Evolutionary conservation across 768 basidiomycete genomes (phyloP), one percentile per base, ranked within the genome.

Genomic region (Rhizopogon vesiculosus): DNA sequence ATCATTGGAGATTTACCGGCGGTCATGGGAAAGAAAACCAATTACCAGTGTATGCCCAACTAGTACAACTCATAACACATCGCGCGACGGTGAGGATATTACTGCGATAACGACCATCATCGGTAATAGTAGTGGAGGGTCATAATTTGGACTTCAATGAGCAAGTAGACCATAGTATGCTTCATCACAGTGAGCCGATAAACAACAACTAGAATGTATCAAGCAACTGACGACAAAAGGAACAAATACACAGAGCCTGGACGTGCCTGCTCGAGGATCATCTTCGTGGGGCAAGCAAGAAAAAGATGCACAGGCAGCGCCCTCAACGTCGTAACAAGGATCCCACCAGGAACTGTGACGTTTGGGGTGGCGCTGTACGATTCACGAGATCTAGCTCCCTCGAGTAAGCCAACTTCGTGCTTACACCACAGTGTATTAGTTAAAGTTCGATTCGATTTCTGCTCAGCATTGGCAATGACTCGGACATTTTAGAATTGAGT

Each of bases 291-390:
- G 61, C 57, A 31, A 70, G 46, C n/a, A 73, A 25, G 12, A 72
- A 46, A n/a, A 68, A 29, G 66, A 66, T 7, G 75, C 70, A 51
- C 70, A 71, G n/a, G 72, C 67, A 33, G 70, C 72, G 29, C 82
- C 82, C 16, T 75, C n/a, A 75, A 56, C 9, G 64, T 63, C 31
- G 67, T 65, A 7, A 73, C 56, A 51, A 61, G 55, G 39, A 55
- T n/a, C n/a, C n/a, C 50, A 45, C 33, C 56, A 39, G 63, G 42
- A 2, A 18, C 7, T 7, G 18, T 19, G 31, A 48, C 1, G 31
- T 19, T 33, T 4, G 7, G 13, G 8, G 33, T 48, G 7, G 18
- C n/a, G 5, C 19, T 19, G 18, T 19, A 15, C 18, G 1, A 13
- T 18, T 35, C 31, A 19, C 18, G 46, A 31, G 31, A 48, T 35